Percentiles rank a stretch among this genome's conserved stretches.
Evolutionary conservation across 306 rosid species (phyloP).

Genomic region (Crotalaria pallida): DNA sequence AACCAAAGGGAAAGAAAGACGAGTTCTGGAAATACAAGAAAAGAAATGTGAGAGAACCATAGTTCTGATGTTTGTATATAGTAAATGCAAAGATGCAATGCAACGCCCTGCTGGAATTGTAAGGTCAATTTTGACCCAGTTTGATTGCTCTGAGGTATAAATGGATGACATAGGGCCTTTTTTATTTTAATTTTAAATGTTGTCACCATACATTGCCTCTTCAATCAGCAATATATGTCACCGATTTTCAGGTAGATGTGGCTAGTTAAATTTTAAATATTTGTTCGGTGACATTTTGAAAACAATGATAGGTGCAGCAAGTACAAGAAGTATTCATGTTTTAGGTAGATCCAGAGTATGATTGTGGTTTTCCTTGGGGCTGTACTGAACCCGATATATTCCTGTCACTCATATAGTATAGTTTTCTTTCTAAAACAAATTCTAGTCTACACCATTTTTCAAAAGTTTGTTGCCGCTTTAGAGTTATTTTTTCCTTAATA

Average conservation of each 20-base stretch:
- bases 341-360: too few relatives aligned
- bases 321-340: too few relatives aligned
- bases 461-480: too few relatives aligned
- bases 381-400: too few relatives aligned
- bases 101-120: neutral
- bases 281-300: neutral
- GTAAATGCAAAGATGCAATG: neutral
- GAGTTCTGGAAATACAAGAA: constrained; percentile 88
- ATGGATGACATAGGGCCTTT: neutral
- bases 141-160: neutral
- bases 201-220: neutral
- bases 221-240: neutral
- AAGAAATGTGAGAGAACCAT: constrained; percentile 21
- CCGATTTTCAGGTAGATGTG: neutral
- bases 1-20: constrained; percentile 68
- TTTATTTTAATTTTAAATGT: constrained; percentile 7
- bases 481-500: too few relatives aligned
- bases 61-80: constrained; percentile 15
- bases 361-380: too few relatives aligned
- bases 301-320: too few relatives aligned
- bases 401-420: too few relatives aligned
- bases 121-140: constrained; percentile 11
- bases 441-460: too few relatives aligned
- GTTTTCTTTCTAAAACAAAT: too few relatives aligned
- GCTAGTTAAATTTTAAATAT: neutral